Evolutionary conservation across 352 stramenopile genomes (phyloP).

Genomic region (Globisporangium abappressorium): DNA sequence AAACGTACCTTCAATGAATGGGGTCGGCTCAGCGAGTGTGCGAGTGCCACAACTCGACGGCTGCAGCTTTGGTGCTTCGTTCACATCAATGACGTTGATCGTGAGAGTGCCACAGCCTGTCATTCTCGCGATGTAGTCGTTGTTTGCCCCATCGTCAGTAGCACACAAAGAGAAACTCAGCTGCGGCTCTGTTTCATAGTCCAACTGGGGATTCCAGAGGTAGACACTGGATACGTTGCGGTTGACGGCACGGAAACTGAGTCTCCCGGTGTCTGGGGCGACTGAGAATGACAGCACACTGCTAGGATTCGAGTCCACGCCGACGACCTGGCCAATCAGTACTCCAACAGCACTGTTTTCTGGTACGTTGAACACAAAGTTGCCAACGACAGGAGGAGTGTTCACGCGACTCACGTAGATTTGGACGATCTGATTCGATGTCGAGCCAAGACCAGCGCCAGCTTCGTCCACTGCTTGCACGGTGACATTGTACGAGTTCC

Average conservation of each 20-base stretch:
- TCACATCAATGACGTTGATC: slow-evolving; percentile 36
- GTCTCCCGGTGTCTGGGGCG: slow-evolving; percentile 22
- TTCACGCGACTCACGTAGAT: slow-evolving; percentile 11
- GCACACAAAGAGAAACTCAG: slow-evolving; percentile 40
- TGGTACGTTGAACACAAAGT: slow-evolving; percentile 6
- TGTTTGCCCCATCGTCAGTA: slow-evolving; percentile 44
- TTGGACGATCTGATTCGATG: slow-evolving; percentile 8
- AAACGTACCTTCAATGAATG: slow-evolving; percentile 6
- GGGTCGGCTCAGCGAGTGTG: background rate
- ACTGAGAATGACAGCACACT: slow-evolving; percentile 45
- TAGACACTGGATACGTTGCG: slow-evolving; percentile 31
- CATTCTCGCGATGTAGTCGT: slow-evolving; percentile 45
- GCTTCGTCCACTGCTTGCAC: slow-evolving; percentile 11
- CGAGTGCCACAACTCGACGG: slow-evolving; percentile 3
- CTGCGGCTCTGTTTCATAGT: slow-evolving; percentile 34
- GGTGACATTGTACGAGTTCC: background rate
- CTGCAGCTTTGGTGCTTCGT: slow-evolving; percentile 34
- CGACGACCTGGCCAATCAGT: slow-evolving; percentile 33
- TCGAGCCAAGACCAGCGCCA: slow-evolving; percentile 4
- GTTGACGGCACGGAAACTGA: slow-evolving; percentile 28
- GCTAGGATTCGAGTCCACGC: slow-evolving; percentile 27
- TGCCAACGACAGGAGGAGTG: background rate
- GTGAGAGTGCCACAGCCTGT: slow-evolving; percentile 38
- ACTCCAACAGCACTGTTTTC: slow-evolving; percentile 19
- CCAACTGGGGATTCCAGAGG: slow-evolving; percentile 24